Percentiles rank a stretch among this genome's conserved stretches.
phyloP scores from a whole-genome alignment of 495 filamentous ascomycete species.

The Niebla homalea region DNA sequence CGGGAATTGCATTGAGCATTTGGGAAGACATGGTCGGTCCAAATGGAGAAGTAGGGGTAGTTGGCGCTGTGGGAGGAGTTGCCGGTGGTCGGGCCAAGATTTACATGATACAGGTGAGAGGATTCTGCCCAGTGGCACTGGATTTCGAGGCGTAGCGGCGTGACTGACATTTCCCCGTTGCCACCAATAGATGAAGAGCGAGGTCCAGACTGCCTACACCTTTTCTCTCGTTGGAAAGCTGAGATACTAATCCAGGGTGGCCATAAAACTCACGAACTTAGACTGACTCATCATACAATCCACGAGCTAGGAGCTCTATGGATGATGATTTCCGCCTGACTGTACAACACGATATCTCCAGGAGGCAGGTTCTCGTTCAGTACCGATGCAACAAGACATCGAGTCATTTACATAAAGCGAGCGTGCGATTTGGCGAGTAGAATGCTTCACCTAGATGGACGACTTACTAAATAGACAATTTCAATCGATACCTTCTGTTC shows the following conservation, averaged over 20 bases:
- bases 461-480: too few relatives aligned
- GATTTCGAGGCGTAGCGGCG: neutral
- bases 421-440: too few relatives aligned
- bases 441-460: too few relatives aligned
- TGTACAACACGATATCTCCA: too few relatives aligned
- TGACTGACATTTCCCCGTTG: constrained; percentile 2
- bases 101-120: constrained; percentile 61
- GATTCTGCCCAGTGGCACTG: neutral
- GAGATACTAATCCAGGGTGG: constrained; percentile 31
- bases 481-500: too few relatives aligned
- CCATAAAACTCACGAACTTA: too few relatives aligned
- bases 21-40: constrained; percentile 68
- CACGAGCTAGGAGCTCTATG: too few relatives aligned
- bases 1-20: constrained; percentile 75
- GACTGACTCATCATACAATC: too few relatives aligned
- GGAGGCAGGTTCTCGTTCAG: too few relatives aligned
- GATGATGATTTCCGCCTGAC: too few relatives aligned
- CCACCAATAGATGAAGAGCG: constrained; percentile 38
- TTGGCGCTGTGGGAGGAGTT: constrained; percentile 58
- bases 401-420: too few relatives aligned
- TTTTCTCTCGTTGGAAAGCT: constrained; percentile 49
- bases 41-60: constrained; percentile 51
- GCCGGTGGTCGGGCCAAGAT: constrained; percentile 52
- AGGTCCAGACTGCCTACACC: constrained; percentile 46
- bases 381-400: too few relatives aligned